phyloP scores from a whole-genome alignment of 2,329 filamentous ascomycete species.

The Monilinia fructicola region DNA sequence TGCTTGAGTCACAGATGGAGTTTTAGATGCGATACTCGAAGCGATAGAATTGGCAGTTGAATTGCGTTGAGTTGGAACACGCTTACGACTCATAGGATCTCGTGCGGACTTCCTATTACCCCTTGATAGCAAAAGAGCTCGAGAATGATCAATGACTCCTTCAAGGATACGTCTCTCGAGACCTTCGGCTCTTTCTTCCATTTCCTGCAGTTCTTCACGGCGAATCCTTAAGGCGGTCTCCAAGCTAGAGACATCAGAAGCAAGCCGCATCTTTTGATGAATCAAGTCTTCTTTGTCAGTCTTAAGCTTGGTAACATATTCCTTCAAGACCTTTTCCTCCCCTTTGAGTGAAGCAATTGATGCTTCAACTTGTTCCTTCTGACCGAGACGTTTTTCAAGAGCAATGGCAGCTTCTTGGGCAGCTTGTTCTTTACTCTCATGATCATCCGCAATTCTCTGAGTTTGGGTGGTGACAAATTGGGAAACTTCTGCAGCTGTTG shows the following conservation, averaged over 20 bases:
- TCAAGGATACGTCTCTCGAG: constrained; percentile 92
- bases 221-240: constrained; percentile 88
- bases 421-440: constrained; percentile 74
- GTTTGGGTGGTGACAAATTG: constrained; percentile 78
- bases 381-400: constrained; percentile 71
- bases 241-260: constrained; percentile 83
- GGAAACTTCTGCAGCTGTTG: constrained; percentile 80
- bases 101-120: constrained; percentile 41
- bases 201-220: constrained; percentile 84
- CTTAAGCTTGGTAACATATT: constrained; percentile 50
- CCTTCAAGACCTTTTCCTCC: constrained; percentile 62
- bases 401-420: constrained; percentile 77
- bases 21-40: constrained; percentile 38
- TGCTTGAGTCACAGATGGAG: constrained; percentile 42
- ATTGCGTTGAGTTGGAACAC: constrained; percentile 48
- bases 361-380: constrained; percentile 62
- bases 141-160: constrained; percentile 93
- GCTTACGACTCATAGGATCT: constrained; percentile 53
- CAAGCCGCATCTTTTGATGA: constrained; percentile 75
- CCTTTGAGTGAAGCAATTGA: constrained; percentile 51
- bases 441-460: constrained; percentile 70
- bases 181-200: constrained; percentile 85
- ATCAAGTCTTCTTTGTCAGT: constrained; percentile 72
- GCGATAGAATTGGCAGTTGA: constrained; percentile 43
- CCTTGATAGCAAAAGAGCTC: constrained; percentile 80